Conservation (phyloP, 2,329 filamentous ascomycete species). For the Trichothecium roseum region DNA sequence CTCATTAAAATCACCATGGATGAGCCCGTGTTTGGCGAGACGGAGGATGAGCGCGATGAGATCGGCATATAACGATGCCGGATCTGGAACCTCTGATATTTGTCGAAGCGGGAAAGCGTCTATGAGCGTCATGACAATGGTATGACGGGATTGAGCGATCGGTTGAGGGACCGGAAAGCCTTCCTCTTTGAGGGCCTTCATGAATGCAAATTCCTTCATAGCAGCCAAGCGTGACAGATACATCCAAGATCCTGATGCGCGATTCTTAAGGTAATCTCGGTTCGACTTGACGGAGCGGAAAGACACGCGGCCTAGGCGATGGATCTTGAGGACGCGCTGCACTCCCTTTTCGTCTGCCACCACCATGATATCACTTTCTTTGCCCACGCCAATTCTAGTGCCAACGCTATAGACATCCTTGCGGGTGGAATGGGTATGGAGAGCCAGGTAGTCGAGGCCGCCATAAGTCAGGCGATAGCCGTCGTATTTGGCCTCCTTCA, state of each 20-base stretch:
- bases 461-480: conserved; percentile 95
- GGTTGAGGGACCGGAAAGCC: conserved; percentile 87
- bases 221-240: conserved; percentile 90
- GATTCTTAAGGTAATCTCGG: conserved; percentile 84
- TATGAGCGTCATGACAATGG: conserved; percentile 89
- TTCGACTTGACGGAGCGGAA: conserved; percentile 96
- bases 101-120: conserved; percentile 88
- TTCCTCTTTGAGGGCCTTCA: conserved; percentile 74
- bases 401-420: conserved; percentile 84
- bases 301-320: conserved; percentile 87
- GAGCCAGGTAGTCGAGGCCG: conserved; percentile 91
- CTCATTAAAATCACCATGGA: conserved; percentile 98
- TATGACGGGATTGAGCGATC: conserved; percentile 80
- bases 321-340: conserved; percentile 87
- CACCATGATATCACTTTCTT: conserved; percentile 95
- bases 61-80: conserved; percentile 80
- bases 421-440: conserved; percentile 76
- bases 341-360: conserved; percentile 70
- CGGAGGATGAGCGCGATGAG: conserved; percentile 78
- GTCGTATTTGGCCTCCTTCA: conserved; percentile 95
- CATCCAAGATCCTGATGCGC: conserved; percentile 83
- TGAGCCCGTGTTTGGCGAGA: conserved; percentile 76
- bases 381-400: conserved; percentile 89
- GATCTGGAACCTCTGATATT: conserved; percentile 73
- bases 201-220: conserved; percentile 89